phyloP scores from a whole-genome alignment of 2,329 filamentous ascomycete species.

The Aureobasidium leucospermi region DNA sequence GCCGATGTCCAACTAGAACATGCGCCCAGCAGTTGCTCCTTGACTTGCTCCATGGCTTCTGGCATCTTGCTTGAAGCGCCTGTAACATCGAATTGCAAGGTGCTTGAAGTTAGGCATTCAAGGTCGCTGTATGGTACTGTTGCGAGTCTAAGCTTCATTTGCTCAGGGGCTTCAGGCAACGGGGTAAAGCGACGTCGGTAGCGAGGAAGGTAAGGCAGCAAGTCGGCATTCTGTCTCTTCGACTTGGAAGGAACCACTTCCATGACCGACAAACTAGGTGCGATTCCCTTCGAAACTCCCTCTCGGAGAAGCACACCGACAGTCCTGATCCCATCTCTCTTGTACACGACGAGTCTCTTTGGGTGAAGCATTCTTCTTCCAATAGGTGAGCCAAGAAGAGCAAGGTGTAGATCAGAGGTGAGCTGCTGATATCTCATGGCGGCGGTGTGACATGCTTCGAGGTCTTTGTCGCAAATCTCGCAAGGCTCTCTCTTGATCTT shows the following conservation, averaged over 20 bases:
- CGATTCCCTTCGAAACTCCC: slow-evolving; percentile 58
- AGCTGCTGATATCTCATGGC: slow-evolving; percentile 71
- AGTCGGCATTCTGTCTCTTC: slow-evolving; percentile 70
- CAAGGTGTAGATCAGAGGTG: slow-evolving; percentile 73
- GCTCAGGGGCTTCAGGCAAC: slow-evolving; percentile 57
- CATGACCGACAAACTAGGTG: slow-evolving; percentile 67
- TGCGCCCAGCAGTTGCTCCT: slow-evolving; percentile 60
- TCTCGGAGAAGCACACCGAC: slow-evolving; percentile 74
- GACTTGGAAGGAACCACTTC: slow-evolving; percentile 65
- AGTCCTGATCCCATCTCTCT: slow-evolving; percentile 69
- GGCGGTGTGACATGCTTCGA: slow-evolving; percentile 75
- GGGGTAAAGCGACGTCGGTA: slow-evolving; percentile 62
- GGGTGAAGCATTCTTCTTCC: slow-evolving; percentile 71
- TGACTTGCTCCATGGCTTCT: slow-evolving; percentile 52
- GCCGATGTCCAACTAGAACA: slow-evolving; percentile 67
- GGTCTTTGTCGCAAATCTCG: slow-evolving; percentile 68
- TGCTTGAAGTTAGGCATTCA: slow-evolving; percentile 72
- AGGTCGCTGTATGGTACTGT: slow-evolving; percentile 70
- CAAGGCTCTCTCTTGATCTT: slow-evolving; percentile 86
- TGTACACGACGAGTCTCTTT: slow-evolving; percentile 75
- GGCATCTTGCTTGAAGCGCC: slow-evolving; percentile 31
- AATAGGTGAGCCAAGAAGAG: slow-evolving; percentile 69
- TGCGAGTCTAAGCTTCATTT: slow-evolving; percentile 60
- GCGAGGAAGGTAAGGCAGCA: slow-evolving; percentile 70
- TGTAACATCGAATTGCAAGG: slow-evolving; percentile 33